phyloP scores from a whole-genome alignment of 2,329 filamentous ascomycete genomes.

The Verticillium nonalfalfae region DNA sequence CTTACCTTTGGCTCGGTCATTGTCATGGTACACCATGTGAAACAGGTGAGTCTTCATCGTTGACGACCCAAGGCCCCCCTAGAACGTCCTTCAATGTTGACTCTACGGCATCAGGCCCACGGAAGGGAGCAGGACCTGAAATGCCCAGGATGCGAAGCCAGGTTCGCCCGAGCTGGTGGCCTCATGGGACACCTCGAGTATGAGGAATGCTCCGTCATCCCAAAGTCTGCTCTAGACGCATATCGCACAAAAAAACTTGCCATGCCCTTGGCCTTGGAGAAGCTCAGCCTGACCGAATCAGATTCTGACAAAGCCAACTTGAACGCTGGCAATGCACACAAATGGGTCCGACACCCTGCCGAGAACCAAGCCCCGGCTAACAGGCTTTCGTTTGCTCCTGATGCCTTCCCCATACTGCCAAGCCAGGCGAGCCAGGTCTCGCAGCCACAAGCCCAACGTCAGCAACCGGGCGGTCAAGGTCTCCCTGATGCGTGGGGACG shows the following conservation, averaged over 20 bases:
- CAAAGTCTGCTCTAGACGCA: constrained; percentile 20
- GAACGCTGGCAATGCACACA: constrained; percentile 12
- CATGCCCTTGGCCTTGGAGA: constrained; percentile 24
- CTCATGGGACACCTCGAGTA: constrained; percentile 41
- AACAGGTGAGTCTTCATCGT: constrained; percentile 19
- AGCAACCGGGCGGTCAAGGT: background rate
- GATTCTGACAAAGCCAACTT: constrained; percentile 11
- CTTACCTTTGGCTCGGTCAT: constrained; percentile 24
- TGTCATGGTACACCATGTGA: constrained; percentile 25
- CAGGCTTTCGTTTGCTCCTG: constrained; percentile 6
- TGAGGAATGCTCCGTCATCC: constrained; percentile 29
- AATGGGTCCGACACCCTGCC: constrained; percentile 1
- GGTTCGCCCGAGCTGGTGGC: constrained; percentile 26
- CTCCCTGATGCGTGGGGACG: background rate
- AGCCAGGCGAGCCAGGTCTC: background rate
- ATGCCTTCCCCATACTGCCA: constrained; percentile 4
- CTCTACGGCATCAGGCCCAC: constrained; percentile 26
- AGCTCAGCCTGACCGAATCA: constrained; percentile 9
- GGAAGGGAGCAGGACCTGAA: constrained; percentile 29
- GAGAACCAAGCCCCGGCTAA: constrained; percentile 7
- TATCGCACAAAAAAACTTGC: constrained; percentile 27
- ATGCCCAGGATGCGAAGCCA: constrained; percentile 39
- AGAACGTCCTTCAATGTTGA: background rate
- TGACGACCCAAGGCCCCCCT: background rate
- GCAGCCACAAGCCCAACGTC: background rate